Conservation (phyloP, 2,329 filamentous ascomycete species). For the Gremmenia infestans region DNA sequence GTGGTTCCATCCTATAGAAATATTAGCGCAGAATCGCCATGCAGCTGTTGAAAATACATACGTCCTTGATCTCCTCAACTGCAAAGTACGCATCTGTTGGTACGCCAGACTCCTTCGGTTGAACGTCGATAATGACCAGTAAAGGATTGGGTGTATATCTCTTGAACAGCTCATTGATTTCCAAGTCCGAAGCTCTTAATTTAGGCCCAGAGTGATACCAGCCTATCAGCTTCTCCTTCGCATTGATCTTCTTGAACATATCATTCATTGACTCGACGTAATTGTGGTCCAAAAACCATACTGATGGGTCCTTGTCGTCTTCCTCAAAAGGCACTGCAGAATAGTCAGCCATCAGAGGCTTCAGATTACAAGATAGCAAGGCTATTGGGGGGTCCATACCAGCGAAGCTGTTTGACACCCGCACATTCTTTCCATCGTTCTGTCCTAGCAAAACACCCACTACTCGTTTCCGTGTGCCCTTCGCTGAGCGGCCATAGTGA, state of each 20-base stretch:
- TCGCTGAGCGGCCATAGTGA: slow-evolving; percentile 92
- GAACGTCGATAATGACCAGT: slow-evolving; percentile 96
- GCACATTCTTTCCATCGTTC: slow-evolving; percentile 92
- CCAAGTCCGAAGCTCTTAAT: slow-evolving; percentile 89
- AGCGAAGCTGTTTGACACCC: slow-evolving; percentile 98
- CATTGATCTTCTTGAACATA: slow-evolving; percentile 99
- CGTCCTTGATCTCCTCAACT: slow-evolving; percentile 98
- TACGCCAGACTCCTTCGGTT: slow-evolving; percentile 95
- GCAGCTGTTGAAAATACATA: slow-evolving; percentile 41
- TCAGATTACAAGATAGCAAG: neutral
- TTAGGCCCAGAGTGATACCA: slow-evolving; percentile 99
- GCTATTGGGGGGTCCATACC: slow-evolving; percentile 49
- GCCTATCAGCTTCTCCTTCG: slow-evolving; percentile 95
- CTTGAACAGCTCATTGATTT: slow-evolving; percentile 99
- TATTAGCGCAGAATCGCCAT: slow-evolving; percentile 10
- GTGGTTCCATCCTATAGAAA: slow-evolving; percentile 80
- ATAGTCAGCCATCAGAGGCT: neutral
- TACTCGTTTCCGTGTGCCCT: slow-evolving; percentile 80
- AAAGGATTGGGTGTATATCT: slow-evolving; percentile 95
- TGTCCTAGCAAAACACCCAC: slow-evolving; percentile 93
- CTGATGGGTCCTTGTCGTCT: slow-evolving; percentile 95
- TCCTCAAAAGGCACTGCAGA: slow-evolving; percentile 89
- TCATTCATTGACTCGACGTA: slow-evolving; percentile 99
- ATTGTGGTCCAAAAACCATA: slow-evolving; percentile 99
- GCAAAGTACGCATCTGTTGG: slow-evolving; percentile 99